Conservation (phyloP, 148 eudicot species). For the Oxyria digyna region DNA sequence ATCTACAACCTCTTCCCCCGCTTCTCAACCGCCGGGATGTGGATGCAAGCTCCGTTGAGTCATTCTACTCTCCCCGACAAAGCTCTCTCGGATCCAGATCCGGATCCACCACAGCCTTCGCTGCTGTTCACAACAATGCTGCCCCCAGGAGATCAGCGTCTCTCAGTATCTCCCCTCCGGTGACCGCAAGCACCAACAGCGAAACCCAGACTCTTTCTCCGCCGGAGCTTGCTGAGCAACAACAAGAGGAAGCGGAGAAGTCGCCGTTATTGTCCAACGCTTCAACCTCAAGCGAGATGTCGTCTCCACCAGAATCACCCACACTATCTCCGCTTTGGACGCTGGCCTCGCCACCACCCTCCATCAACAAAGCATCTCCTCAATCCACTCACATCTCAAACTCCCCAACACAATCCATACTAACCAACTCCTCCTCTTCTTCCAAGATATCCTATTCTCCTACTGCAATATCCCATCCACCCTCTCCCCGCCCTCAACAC, state of each 20-base stretch:
- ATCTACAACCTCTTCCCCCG: conserved; percentile 85
- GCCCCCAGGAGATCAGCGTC: conserved; percentile 54
- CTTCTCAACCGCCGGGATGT: conserved; percentile 9
- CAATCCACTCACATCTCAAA: conserved; percentile 14
- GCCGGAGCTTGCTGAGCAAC: conserved; percentile 26
- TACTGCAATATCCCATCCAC: not conserved
- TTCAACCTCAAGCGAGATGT: conserved; percentile 23
- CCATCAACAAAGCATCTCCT: conserved; percentile 19
- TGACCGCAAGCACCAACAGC: conserved; percentile 43
- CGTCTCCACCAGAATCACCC: conserved; percentile 30
- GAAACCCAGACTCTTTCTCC: conserved; percentile 28
- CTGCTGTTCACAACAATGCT: conserved; percentile 10
- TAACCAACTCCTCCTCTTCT: conserved; percentile 1
- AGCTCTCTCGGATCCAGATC: too few relatives aligned
- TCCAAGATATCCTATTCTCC: conserved; percentile 2
- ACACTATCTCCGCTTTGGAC: conserved; percentile 22
- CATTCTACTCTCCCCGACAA: conserved; percentile 83
- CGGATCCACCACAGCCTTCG: conserved; percentile 55
- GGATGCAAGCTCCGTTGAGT: conserved; percentile 22
- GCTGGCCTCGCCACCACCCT: conserved; percentile 7
- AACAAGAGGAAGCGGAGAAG: conserved; percentile 29
- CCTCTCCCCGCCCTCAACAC: not conserved
- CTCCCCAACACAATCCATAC: conserved; percentile 16
- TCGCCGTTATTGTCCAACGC: conserved; percentile 30
- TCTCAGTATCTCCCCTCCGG: conserved; percentile 67